Conservation (phyloP, 2,329 filamentous ascomycete species). For the Didymella keratinophila region DNA sequence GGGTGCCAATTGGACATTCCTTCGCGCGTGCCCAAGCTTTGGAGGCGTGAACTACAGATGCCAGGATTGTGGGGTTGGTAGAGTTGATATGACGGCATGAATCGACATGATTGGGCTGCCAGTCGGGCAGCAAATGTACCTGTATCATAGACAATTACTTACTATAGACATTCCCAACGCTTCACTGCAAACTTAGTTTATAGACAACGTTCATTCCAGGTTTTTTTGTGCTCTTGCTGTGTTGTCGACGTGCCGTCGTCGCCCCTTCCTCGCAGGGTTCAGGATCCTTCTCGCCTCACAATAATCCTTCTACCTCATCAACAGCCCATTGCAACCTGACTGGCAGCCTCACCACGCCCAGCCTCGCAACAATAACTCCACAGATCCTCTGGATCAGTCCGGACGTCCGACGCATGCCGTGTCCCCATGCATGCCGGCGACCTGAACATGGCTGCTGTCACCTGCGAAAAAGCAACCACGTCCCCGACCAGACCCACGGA, state of each 20-base stretch:
- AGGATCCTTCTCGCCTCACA: constrained; percentile 20
- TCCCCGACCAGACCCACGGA: constrained; percentile 13
- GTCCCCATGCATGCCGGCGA: constrained; percentile 13
- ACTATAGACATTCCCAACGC: constrained; percentile 30
- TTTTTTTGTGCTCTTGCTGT: neutral
- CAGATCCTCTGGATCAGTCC: neutral
- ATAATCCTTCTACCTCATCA: constrained; percentile 1
- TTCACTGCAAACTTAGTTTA: constrained; percentile 21
- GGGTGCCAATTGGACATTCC: constrained; percentile 30
- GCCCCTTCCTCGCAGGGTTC: constrained; percentile 19
- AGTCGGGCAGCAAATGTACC: constrained; percentile 37
- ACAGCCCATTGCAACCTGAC: constrained; percentile 1
- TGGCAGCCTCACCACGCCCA: constrained; percentile 8
- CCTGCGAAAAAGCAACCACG: constrained; percentile 12
- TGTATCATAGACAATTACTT: constrained; percentile 31
- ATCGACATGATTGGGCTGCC: constrained; percentile 26
- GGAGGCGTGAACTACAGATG: constrained; percentile 31
- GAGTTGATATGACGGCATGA: constrained; percentile 17
- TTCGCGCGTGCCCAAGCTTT: constrained; percentile 26
- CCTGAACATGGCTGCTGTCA: constrained; percentile 11
- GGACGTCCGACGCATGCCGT: neutral
- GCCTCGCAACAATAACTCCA: constrained; percentile 6
- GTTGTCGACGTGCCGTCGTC: constrained; percentile 2
- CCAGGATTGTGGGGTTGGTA: constrained; percentile 30
- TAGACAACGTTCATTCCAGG: neutral